A percentile compares a stretch with the other conserved stretches of the same genome.
These are phyloP conservation scores for Colletotrichum salicis DNA, from an alignment of 2,329 filamentous ascomycete genomes.

Conservation along the genomic window DNA sequence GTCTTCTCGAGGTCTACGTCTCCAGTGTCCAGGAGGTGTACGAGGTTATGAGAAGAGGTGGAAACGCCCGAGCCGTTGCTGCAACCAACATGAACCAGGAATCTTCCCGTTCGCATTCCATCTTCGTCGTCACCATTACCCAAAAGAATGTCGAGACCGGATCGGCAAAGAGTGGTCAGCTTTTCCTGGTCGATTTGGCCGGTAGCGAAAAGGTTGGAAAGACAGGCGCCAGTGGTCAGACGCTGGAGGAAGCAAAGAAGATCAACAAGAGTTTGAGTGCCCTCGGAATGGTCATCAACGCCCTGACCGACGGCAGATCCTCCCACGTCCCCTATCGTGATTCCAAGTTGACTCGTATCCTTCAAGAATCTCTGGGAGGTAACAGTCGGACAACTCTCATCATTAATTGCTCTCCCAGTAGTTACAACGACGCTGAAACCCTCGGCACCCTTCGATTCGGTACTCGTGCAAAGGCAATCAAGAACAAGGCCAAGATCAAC, in stretches of 20 bases:
- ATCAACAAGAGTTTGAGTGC: constrained; percentile 99
- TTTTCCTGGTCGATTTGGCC: constrained; percentile 97
- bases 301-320: constrained; percentile 95
- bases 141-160: constrained; percentile 98
- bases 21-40: constrained; percentile 96
- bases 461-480: constrained; percentile 96
- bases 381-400: constrained; percentile 98
- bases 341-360: constrained; percentile 94
- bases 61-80: constrained; percentile 87
- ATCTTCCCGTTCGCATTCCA: constrained; percentile 97
- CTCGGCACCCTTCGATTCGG: constrained; percentile 92
- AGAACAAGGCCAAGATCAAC: constrained; percentile 99
- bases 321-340: constrained; percentile 96
- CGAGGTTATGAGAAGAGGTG: constrained; percentile 94
- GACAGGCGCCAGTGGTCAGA: constrained; percentile 96
- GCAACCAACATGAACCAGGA: constrained; percentile 99
- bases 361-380: constrained; percentile 96
- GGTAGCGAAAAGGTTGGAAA: constrained; percentile 99
- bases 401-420: constrained; percentile 98
- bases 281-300: constrained; percentile 98
- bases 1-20: constrained; percentile 92
- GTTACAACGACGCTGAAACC: constrained; percentile 97
- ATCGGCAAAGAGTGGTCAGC: constrained; percentile 93
- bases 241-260: constrained; percentile 98
- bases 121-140: constrained; percentile 95